Percentiles rank a stretch among this genome's conserved stretches.
Evolutionary conservation across 139 green algal species (phyloP).

Genomic region (Coelastrella sp.): DNA sequence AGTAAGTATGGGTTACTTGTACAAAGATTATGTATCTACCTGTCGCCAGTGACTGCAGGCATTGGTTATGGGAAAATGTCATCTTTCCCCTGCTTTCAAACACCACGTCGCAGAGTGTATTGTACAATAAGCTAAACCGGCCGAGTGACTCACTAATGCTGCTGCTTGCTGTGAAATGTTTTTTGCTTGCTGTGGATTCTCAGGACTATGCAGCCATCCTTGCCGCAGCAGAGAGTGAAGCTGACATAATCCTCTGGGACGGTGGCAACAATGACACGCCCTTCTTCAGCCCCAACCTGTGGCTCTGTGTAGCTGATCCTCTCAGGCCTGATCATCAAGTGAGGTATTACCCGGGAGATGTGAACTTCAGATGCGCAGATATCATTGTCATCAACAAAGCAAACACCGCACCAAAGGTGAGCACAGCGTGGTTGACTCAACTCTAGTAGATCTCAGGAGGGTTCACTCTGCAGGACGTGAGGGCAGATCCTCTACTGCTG

Average conservation of each 20-base stretch:
- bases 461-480: too few species aligned
- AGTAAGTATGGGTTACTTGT: too few species aligned
- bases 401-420: constrained; percentile 57
- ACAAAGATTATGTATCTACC: too few species aligned
- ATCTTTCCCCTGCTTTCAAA: too few species aligned
- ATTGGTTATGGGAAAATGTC: too few species aligned
- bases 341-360: constrained; percentile 55
- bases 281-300: constrained; percentile 53
- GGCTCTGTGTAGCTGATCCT: constrained; percentile 57
- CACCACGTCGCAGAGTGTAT: too few species aligned
- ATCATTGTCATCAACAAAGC: constrained; percentile 67
- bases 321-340: constrained; percentile 52
- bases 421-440: not conserved
- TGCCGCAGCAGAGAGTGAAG: constrained; percentile 56
- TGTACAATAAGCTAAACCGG: too few species aligned
- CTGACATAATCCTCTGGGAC: constrained; percentile 63
- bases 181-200: not conserved
- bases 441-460: too few species aligned
- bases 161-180: not conserved
- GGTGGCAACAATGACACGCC: constrained; percentile 65
- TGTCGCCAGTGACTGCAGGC: too few species aligned
- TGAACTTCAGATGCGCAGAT: constrained; percentile 60
- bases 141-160: too few species aligned
- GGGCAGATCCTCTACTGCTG: too few species aligned
- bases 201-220: constrained; percentile 65